phyloP scores from a whole-genome alignment of 2,329 filamentous ascomycete genomes.

The Zymoseptoria passerinii region DNA sequence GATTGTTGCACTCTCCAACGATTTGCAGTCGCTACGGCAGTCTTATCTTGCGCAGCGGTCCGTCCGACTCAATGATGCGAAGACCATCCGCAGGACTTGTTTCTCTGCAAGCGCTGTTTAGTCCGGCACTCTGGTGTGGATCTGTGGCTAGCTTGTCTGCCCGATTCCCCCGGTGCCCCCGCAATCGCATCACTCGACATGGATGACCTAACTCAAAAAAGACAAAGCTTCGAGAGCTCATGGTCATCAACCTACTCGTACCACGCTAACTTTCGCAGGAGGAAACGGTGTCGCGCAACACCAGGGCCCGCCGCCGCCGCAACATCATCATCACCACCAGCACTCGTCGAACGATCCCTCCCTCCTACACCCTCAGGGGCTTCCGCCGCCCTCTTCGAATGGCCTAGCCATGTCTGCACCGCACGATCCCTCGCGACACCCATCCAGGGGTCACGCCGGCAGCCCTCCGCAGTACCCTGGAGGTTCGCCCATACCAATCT shows the following conservation, averaged over 20 bases:
- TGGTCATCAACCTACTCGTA: background rate
- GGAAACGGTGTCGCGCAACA: too few relatives aligned
- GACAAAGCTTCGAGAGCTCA: background rate
- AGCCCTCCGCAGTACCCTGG: conserved; percentile 27
- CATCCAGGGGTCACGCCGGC: conserved; percentile 35
- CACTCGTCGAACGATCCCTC: conserved; percentile 11
- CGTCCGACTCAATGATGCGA: background rate
- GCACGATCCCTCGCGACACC: conserved; percentile 37
- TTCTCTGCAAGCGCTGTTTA: background rate
- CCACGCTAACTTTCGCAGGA: background rate
- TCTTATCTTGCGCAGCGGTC: background rate
- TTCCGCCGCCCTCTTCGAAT: conserved; percentile 20
- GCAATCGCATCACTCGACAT: background rate
- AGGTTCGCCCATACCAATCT: conserved; percentile 11
- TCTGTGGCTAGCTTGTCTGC: background rate
- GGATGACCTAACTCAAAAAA: background rate
- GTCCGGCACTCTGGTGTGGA: background rate
- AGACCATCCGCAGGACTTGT: background rate
- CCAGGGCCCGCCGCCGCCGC: too few relatives aligned
- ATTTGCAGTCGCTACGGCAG: background rate
- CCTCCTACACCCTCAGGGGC: conserved; percentile 15
- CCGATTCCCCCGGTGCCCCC: background rate
- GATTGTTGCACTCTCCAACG: background rate
- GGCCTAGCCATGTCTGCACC: conserved; percentile 32
- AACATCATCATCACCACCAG: conserved; percentile 5